Percentiles rank a stretch among this genome's conserved stretches.
phyloP scores from a whole-genome alignment of 2,329 filamentous ascomycete genomes.

The Fusarium tuaranense region DNA sequence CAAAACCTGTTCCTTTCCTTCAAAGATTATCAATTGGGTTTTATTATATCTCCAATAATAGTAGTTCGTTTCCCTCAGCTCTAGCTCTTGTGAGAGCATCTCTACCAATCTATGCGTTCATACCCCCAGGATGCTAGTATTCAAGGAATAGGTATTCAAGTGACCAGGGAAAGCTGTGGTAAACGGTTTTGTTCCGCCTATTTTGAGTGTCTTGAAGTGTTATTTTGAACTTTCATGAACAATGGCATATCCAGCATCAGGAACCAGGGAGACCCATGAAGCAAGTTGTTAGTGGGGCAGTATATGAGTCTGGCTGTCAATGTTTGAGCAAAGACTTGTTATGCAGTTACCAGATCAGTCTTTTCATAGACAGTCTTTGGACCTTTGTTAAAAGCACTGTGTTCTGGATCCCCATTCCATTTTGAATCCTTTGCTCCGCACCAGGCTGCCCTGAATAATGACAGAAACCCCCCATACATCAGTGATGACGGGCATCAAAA shows the following conservation, averaged over 20 bases:
- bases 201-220: neutral
- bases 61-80: neutral
- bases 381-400: neutral
- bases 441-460: neutral
- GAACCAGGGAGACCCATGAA: neutral
- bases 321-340: neutral
- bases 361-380: neutral
- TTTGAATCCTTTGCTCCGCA: neutral
- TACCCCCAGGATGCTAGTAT: neutral
- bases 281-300: neutral
- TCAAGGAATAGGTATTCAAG: neutral
- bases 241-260: neutral
- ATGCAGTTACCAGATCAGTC: neutral
- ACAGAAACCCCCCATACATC: neutral
- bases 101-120: neutral
- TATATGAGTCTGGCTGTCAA: neutral
- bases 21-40: fast-evolving
- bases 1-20: neutral
- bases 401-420: neutral
- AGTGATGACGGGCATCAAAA: neutral
- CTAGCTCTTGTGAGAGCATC: neutral
- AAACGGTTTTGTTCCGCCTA: neutral
- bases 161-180: too few species aligned
- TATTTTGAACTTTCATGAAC: neutral
- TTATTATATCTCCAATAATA: neutral